Evolutionary conservation across 164 flowering plant species (phyloP).

Genomic region (Piper longum): DNA sequence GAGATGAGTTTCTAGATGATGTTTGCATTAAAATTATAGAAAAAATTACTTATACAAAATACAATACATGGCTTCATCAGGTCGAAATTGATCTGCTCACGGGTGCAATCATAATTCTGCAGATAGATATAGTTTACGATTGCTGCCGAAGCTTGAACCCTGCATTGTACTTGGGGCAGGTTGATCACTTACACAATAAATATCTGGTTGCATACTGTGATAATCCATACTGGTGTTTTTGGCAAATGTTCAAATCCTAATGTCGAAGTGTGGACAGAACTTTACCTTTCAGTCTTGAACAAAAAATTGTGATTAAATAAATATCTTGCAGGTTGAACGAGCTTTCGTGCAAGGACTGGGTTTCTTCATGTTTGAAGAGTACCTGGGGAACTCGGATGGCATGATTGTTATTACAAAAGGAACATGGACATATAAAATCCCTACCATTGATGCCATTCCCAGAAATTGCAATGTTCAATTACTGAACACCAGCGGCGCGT

Average conservation of each 20-base stretch:
- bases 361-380: conserved; percentile 79
- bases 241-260: neutral
- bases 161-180: conserved; percentile 93
- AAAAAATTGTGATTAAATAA: too few relatives aligned
- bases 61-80: conserved; percentile 17
- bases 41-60: neutral
- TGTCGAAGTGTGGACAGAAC: neutral
- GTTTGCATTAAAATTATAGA: neutral
- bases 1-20: too few relatives aligned
- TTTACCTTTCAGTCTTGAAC: neutral
- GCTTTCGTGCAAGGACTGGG: conserved; percentile 93
- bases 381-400: conserved; percentile 47
- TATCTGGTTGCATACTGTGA: neutral
- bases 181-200: conserved; percentile 2
- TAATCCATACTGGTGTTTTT: neutral
- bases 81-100: conserved; percentile 81
- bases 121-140: conserved; percentile 67
- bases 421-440: conserved; percentile 91
- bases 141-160: conserved; percentile 94
- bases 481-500: conserved; percentile 49
- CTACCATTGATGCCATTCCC: conserved; percentile 77
- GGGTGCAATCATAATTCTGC: conserved; percentile 64
- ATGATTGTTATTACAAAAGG: conserved; percentile 39
- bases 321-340: conserved; percentile 59
- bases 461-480: conserved; percentile 67